Base-by-base conservation (phyloP, 2,329 filamentous ascomycete species). In the Xylariales sp. region DNA sequence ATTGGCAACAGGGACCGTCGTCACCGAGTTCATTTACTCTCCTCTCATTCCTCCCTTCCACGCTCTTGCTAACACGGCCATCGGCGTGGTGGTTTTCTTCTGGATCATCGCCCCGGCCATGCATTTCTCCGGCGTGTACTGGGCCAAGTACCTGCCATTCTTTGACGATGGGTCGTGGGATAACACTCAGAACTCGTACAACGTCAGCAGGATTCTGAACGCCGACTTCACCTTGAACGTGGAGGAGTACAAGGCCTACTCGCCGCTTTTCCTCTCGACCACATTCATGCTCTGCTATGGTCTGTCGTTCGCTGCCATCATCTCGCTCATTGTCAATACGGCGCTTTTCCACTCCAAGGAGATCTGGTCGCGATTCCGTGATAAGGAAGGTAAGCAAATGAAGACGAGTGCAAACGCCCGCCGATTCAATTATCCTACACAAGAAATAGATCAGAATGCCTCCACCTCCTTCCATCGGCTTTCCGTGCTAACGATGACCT, bases 141-240 rank as follows among this genome's bases (percentile, higher is more conserved):
- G 70, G 44, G 63, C 70, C 0, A 68, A 73, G 3, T 78, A 77
- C 41, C 53, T 81, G n/a, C 76, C 77, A 0, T 65, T 81, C 39
- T 69, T 75, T 21, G 69, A 68, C 10, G 70, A 73, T 16, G 62
- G 67, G 31, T 69, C 69, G 0, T 81, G 72, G 42, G 76, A 81
- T 55, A 81, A 81, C 41, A 75, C 67, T 0, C 75, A 71, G 10
- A 49, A 51, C 2, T 33, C 55, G 1, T 81, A 80, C 49, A 67
- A 76, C 16, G 67, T 77, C 12, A 61, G 57, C 10, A 65, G 66
- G 3, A 75, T 81, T 16, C 63, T 81, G 5, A 67, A 66, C 16
- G 43, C 59, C 1, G 59, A 69, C 23, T 62, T 67, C 38, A 71
- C 66, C 0, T 66, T 81, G 13, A 65, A 80, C 43, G 50, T 69